A percentile compares a stretch with the other conserved stretches of the same genome.
phyloP scores from a whole-genome alignment of 2,329 filamentous ascomycete genomes.

The Zymoseptoria pseudotritici region DNA sequence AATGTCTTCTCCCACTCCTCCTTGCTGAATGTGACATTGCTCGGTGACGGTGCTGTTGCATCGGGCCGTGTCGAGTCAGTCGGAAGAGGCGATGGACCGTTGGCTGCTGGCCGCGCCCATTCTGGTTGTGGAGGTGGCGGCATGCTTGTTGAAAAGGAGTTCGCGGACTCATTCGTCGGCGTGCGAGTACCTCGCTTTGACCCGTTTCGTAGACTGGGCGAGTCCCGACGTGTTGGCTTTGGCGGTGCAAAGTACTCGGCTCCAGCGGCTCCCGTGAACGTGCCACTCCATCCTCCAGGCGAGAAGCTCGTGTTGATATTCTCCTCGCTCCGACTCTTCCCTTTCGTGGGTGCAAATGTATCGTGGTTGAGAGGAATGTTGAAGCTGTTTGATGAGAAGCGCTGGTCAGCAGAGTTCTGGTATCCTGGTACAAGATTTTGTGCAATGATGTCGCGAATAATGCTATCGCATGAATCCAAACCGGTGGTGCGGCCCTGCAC shows the following conservation, averaged over 20 bases:
- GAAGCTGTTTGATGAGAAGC: slow-evolving; percentile 22
- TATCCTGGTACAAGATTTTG: slow-evolving; percentile 5
- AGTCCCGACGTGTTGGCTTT: slow-evolving; percentile 10
- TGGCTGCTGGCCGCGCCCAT: not conserved
- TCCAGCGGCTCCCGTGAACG: slow-evolving; percentile 31
- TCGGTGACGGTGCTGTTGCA: not conserved
- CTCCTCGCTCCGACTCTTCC: slow-evolving; percentile 42
- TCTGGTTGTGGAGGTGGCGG: slow-evolving; percentile 6
- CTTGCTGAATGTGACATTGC: slow-evolving; percentile 31
- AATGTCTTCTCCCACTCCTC: slow-evolving; percentile 39
- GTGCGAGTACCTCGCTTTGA: slow-evolving; percentile 10
- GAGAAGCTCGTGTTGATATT: slow-evolving; percentile 45
- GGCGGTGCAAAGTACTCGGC: slow-evolving; percentile 36
- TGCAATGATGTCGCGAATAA: slow-evolving; percentile 15
- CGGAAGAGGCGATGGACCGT: slow-evolving; percentile 7
- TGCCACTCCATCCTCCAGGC: slow-evolving; percentile 40
- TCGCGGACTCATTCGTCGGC: slow-evolving; percentile 7
- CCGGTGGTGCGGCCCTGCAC: slow-evolving; percentile 13
- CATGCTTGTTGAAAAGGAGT: slow-evolving; percentile 4
- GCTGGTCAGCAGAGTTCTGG: slow-evolving; percentile 19
- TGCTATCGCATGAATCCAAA: slow-evolving; percentile 7
- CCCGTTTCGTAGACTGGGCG: slow-evolving; percentile 10
- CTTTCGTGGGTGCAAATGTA: slow-evolving; percentile 21
- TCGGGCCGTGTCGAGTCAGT: slow-evolving; percentile 6
- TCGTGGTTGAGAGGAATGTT: slow-evolving; percentile 22